Conservation (phyloP, 306 rosid species). For the Potentilla sterilis region DNA sequence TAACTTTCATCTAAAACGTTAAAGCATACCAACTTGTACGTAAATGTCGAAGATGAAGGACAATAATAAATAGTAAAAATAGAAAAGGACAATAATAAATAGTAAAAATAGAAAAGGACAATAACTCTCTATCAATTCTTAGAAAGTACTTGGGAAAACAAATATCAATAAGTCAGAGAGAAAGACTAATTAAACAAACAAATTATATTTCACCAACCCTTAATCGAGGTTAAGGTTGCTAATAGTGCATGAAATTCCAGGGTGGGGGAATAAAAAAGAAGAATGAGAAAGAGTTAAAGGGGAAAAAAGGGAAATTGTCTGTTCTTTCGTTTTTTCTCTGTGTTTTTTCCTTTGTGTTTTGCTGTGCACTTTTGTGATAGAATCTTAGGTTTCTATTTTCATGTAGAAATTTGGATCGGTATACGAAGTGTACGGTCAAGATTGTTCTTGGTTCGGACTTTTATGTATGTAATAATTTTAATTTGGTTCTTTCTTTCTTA, state of each 20-base stretch:
- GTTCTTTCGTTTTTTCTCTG: slow-evolving; percentile 2
- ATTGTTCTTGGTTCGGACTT: not conserved
- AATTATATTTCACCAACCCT: not conserved
- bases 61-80: not conserved
- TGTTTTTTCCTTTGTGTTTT: not conserved
- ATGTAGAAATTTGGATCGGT: not conserved
- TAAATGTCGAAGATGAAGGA: not conserved
- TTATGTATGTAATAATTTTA: slow-evolving; percentile 8
- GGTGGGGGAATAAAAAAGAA: not conserved
- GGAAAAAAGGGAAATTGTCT: not conserved
- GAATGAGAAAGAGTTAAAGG: not conserved
- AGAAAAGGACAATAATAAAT: not conserved
- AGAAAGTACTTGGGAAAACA: not conserved
- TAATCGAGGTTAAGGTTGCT: not conserved
- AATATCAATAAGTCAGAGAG: not conserved
- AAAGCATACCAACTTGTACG: not conserved
- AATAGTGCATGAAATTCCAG: not conserved
- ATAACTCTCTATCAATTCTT: not conserved
- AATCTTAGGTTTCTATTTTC: not conserved
- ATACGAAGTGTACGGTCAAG: not conserved
- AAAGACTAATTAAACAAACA: too few relatives aligned
- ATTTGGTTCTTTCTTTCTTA: not conserved
- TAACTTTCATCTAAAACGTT: not conserved
- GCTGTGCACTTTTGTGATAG: not conserved
- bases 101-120: not conserved